Evolutionary conservation across 169 alveolate species (phyloP).

Genomic region (Plasmodium ovale): DNA sequence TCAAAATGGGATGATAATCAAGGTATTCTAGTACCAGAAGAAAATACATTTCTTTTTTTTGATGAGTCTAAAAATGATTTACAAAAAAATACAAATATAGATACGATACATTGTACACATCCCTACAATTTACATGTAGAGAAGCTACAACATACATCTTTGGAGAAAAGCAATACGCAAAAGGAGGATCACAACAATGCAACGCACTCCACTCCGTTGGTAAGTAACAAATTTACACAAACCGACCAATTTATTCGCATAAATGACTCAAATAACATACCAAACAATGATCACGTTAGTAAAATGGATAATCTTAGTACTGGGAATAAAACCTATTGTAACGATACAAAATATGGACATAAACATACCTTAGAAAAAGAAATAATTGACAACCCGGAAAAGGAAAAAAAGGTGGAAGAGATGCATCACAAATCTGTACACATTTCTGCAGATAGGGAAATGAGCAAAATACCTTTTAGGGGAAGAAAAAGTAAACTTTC

Average conservation of each 20-base stretch:
- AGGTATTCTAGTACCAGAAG: conserved; percentile 64
- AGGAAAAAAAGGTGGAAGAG: not conserved
- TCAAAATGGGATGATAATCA: conserved; percentile 10
- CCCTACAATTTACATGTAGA: too few relatives aligned
- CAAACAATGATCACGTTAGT: not conserved
- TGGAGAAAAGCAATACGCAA: not conserved
- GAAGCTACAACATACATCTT: not conserved
- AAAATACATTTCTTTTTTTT: conserved; percentile 35
- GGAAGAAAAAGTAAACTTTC: conserved; percentile 50
- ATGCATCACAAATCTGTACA: not conserved
- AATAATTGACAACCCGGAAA: not conserved
- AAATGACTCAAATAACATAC: not conserved
- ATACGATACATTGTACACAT: not conserved
- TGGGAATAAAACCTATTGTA: not conserved
- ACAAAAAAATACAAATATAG: not conserved
- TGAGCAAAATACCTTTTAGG: not conserved
- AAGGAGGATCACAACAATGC: not conserved
- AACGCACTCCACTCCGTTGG: not conserved
- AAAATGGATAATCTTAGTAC: not conserved
- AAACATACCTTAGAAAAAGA: not conserved
- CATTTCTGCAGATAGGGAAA: not conserved
- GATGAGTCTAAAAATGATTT: not conserved
- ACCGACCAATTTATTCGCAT: not conserved
- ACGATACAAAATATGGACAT: not conserved
- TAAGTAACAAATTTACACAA: not conserved